Conservation (phyloP, 2,329 filamentous ascomycete species). For the Aspergillus carbonarius region DNA sequence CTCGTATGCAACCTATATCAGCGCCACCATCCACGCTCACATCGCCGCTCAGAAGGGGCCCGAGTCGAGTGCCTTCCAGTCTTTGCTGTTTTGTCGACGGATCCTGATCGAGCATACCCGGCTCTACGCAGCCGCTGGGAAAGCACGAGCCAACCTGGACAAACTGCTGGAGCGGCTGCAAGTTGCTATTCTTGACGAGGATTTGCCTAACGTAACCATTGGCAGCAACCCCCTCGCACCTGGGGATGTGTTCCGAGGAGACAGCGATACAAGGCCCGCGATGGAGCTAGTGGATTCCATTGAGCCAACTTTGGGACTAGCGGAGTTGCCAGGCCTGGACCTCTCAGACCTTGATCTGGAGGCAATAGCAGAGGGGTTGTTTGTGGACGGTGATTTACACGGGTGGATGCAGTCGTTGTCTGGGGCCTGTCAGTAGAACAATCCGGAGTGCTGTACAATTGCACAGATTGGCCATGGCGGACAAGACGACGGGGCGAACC, state of each 20-base stretch:
- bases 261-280: neutral
- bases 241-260: neutral
- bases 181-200: neutral
- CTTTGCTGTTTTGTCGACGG: slow-evolving; percentile 13
- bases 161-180: neutral
- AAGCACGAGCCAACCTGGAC: neutral
- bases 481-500: too few relatives aligned
- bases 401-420: neutral
- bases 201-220: too few relatives aligned
- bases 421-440: neutral
- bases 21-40: slow-evolving; percentile 54
- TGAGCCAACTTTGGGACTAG: neutral
- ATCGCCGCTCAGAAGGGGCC: slow-evolving; percentile 45
- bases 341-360: neutral
- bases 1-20: slow-evolving; percentile 57
- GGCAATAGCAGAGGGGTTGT: neutral
- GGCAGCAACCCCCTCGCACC: neutral
- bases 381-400: neutral
- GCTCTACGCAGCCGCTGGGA: neutral
- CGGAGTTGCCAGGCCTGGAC: neutral
- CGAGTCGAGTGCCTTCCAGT: neutral
- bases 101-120: neutral
- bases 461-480: too few relatives aligned
- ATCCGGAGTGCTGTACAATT: too few relatives aligned
- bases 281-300: neutral